Conservation (phyloP, 441 rosid species). For the Adansonia grandidieri region DNA sequence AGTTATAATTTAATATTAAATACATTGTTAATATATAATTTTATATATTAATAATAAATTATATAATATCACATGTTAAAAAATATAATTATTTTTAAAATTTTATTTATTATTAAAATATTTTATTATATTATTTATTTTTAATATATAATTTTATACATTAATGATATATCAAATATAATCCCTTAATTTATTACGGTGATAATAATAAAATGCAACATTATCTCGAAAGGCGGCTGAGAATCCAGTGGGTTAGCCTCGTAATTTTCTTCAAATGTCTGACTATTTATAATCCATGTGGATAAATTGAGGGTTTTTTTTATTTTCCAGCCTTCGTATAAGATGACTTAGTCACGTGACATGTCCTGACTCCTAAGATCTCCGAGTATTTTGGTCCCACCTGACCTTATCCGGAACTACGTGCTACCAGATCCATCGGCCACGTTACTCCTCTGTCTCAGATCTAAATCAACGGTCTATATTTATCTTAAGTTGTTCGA, state of each 20-base stretch:
- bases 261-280: slow-evolving; percentile 31
- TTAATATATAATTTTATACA: no score
- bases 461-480: slow-evolving; percentile 51
- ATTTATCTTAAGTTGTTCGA: slow-evolving; percentile 38
- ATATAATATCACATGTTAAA: no score
- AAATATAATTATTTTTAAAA: no score
- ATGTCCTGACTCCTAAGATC: slow-evolving; percentile 11
- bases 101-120: no score
- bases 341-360: slow-evolving; percentile 51
- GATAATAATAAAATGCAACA: not conserved
- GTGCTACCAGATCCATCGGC: slow-evolving; percentile 41
- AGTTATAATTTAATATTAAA: not conserved
- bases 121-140: no score
- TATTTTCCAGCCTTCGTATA: not conserved
- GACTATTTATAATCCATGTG: not conserved
- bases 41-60: no score
- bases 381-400: slow-evolving; percentile 42
- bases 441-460: slow-evolving; percentile 38
- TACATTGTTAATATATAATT: no score
- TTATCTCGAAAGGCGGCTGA: slow-evolving; percentile 38
- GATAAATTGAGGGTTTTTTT: slow-evolving; percentile 30
- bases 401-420: slow-evolving; percentile 58
- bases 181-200: no score
- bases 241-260: not conserved
- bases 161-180: no score